phyloP scores from a whole-genome alignment of 352 stramenopile species.

The Phytophthora cactorum region DNA sequence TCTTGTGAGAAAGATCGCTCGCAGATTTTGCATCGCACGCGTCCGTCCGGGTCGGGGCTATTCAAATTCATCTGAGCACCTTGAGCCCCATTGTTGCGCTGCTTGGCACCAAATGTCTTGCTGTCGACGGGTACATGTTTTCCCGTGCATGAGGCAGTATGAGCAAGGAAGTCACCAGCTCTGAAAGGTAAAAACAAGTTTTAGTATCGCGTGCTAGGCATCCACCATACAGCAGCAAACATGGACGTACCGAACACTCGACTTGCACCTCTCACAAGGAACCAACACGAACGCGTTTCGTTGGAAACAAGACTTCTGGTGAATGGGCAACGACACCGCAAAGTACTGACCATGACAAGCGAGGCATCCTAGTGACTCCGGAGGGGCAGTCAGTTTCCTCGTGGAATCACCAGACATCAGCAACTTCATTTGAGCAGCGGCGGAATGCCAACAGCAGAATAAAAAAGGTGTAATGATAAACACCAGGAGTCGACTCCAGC shows the following conservation, averaged over 20 bases:
- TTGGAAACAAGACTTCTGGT: conserved; percentile 76
- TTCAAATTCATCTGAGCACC: conserved; percentile 38
- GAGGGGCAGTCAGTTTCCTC: conserved; percentile 20
- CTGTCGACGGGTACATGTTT: neutral
- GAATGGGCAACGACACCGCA: conserved; percentile 62
- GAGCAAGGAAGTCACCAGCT: conserved; percentile 33
- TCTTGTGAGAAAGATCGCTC: conserved; percentile 60
- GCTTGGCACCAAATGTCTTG: neutral
- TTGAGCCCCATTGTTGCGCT: conserved; percentile 4
- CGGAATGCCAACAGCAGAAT: neutral
- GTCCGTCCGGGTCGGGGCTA: conserved; percentile 49
- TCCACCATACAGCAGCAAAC: neutral
- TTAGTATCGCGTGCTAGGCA: neutral
- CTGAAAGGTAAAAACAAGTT: conserved; percentile 11
- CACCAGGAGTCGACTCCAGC: neutral
- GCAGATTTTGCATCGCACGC: conserved; percentile 64
- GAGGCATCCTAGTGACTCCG: conserved; percentile 42
- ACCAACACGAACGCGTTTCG: conserved; percentile 65
- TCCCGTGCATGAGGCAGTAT: conserved; percentile 30
- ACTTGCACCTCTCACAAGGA: conserved; percentile 48
- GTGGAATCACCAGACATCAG: neutral
- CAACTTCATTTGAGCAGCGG: conserved; percentile 13
- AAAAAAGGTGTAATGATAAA: conserved; percentile 5
- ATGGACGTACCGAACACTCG: conserved; percentile 36
- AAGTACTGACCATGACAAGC: conserved; percentile 69